Evolutionary conservation across 768 basidiomycete species (phyloP).

Genomic region (Calocybe gangraenosa): DNA sequence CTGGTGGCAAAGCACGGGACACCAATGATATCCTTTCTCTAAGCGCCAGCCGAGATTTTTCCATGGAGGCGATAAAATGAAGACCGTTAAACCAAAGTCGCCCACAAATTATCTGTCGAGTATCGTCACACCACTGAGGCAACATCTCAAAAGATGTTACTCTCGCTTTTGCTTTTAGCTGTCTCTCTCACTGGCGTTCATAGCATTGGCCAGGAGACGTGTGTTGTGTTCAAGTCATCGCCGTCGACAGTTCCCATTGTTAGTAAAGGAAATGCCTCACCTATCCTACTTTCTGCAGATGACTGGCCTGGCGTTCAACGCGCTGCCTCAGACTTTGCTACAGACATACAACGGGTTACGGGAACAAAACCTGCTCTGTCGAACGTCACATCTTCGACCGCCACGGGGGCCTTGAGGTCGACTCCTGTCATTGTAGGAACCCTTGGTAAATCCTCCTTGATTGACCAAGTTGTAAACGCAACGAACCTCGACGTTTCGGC

Average conservation of each 20-base stretch:
- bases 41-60: constrained; percentile 5
- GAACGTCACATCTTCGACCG: constrained; percentile 35
- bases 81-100: background rate
- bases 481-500: constrained; percentile 52
- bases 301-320: constrained; percentile 66
- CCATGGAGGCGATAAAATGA: constrained; percentile 4
- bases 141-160: constrained; percentile 2
- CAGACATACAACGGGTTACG: constrained; percentile 59
- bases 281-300: constrained; percentile 47
- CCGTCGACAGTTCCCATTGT: constrained; percentile 39
- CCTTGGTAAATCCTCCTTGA: constrained; percentile 52
- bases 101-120: too few species aligned
- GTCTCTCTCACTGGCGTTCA: constrained; percentile 16
- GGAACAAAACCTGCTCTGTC: constrained; percentile 43
- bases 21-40: background rate
- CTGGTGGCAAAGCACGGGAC: constrained; percentile 4
- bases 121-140: too few species aligned
- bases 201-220: constrained; percentile 46
- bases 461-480: constrained; percentile 45
- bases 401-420: constrained; percentile 15
- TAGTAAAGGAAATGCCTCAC: constrained; percentile 38
- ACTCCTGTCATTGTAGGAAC: constrained; percentile 63
- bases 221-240: constrained; percentile 41
- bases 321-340: constrained; percentile 54
- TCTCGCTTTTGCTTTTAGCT: constrained; percentile 4